A percentile compares a stretch with the other conserved stretches of the same genome.
Conservation (phyloP, 2,329 filamentous ascomycete species). For the Rhynchosporium secalis region DNA sequence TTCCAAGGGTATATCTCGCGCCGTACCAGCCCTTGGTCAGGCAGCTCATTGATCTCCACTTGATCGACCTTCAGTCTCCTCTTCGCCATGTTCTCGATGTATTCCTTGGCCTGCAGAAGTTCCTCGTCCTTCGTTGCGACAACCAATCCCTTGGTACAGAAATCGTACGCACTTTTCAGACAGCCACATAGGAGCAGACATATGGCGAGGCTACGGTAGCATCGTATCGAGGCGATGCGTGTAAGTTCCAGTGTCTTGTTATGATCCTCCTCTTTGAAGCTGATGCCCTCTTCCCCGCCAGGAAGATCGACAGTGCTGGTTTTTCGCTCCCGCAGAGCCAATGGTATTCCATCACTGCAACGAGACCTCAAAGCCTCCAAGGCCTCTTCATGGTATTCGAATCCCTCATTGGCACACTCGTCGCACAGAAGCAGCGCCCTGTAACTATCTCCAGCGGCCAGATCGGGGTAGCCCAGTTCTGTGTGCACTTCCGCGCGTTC, state of each 20-base stretch:
- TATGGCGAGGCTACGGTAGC: constrained; percentile 59
- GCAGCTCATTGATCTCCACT: constrained; percentile 57
- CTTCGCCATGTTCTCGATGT: constrained; percentile 55
- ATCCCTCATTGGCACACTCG: constrained; percentile 72
- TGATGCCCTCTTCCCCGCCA: constrained; percentile 23
- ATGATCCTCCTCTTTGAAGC: constrained; percentile 40
- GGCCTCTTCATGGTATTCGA: constrained; percentile 77
- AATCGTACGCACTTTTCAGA: constrained; percentile 65
- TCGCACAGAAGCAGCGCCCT: constrained; percentile 84
- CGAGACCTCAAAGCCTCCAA: constrained; percentile 42
- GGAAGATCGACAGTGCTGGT: constrained; percentile 21
- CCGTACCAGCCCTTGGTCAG: constrained; percentile 69
- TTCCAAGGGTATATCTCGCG: constrained; percentile 73
- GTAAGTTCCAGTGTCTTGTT: constrained; percentile 47
- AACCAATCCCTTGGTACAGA: constrained; percentile 61
- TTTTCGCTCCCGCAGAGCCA: constrained; percentile 43
- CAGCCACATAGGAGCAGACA: constrained; percentile 65
- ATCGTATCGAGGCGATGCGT: constrained; percentile 53
- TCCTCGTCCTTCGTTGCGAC: constrained; percentile 56
- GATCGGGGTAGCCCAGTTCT: constrained; percentile 80
- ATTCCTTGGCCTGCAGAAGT: constrained; percentile 53
- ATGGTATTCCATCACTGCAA: constrained; percentile 40
- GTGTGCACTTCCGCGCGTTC: constrained; percentile 71
- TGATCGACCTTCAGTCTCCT: constrained; percentile 47
- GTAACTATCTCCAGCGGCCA: constrained; percentile 88